Conservation (phyloP, 768 basidiomycete species). For the Termitomyces titanicus region DNA sequence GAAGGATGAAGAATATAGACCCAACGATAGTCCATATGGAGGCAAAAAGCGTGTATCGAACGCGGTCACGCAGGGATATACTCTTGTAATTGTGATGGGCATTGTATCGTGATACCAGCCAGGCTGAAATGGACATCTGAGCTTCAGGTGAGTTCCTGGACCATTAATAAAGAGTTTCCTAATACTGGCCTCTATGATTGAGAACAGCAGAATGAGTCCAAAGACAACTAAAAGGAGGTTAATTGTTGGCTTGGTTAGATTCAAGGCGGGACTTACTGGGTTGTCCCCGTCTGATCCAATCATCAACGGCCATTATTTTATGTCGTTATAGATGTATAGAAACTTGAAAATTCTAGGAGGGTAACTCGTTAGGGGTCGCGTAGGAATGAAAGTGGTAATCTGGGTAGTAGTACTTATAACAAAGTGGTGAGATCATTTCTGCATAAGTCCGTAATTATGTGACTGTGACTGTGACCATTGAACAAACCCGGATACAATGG, state of each 20-base stretch:
- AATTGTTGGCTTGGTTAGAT: background rate
- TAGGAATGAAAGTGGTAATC: background rate
- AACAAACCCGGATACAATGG: too few relatives aligned
- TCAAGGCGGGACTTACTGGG: conserved; percentile 38
- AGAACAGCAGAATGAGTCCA: conserved; percentile 53
- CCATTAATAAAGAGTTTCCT: background rate
- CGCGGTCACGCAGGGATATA: conserved; percentile 51
- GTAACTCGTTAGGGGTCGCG: conserved; percentile 6
- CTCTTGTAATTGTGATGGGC: conserved; percentile 47
- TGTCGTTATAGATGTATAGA: background rate
- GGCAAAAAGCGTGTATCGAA: conserved; percentile 66
- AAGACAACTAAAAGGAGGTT: conserved; percentile 40
- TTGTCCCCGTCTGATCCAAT: conserved; percentile 45
- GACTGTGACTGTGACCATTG: conserved; percentile 10
- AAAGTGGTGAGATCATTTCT: conserved; percentile 13
- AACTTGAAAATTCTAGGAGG: background rate
- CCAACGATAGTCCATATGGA: conserved; percentile 69
- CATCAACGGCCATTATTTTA: conserved; percentile 12
- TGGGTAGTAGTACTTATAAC: background rate
- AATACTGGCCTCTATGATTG: conserved; percentile 55
- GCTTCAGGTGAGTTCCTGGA: background rate
- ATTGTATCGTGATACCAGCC: conserved; percentile 64
- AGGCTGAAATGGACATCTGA: conserved; percentile 70
- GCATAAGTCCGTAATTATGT: conserved; percentile 13
- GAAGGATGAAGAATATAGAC: conserved; percentile 43